Conservation (phyloP, 768 basidiomycete genomes). For the Tulasnella sp. region DNA sequence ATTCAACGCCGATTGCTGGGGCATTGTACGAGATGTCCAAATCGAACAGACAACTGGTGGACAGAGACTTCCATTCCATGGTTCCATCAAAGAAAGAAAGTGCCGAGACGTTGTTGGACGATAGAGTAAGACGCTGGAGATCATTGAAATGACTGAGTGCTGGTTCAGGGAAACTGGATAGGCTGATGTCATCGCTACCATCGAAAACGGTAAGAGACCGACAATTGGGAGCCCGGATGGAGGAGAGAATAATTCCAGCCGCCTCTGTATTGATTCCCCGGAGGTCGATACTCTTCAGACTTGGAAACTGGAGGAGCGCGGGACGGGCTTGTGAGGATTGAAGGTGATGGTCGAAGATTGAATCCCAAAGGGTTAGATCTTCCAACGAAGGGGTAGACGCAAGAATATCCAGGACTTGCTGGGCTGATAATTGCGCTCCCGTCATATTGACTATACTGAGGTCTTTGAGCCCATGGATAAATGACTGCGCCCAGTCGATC, state of each 20-base stretch:
- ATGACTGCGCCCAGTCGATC: not conserved
- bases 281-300: not conserved
- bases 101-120: not conserved
- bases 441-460: not conserved
- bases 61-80: not conserved
- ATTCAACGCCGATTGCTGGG: not conserved
- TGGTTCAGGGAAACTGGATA: not conserved
- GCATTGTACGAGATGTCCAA: not conserved
- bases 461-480: not conserved
- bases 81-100: not conserved
- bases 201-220: too few relatives aligned
- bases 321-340: not conserved
- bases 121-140: not conserved
- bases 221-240: not conserved
- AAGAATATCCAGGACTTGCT: not conserved
- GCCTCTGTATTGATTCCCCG: not conserved
- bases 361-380: not conserved
- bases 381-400: not conserved
- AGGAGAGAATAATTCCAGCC: not conserved
- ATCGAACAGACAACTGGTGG: not conserved
- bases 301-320: not conserved
- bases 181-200: not conserved
- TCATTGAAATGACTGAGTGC: not conserved
- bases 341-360: not conserved
- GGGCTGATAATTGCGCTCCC: not conserved